These are phyloP conservation scores for Penstemon barbatus DNA, from an alignment of 257 asterid genomes.

Conservation along the genomic window DNA sequence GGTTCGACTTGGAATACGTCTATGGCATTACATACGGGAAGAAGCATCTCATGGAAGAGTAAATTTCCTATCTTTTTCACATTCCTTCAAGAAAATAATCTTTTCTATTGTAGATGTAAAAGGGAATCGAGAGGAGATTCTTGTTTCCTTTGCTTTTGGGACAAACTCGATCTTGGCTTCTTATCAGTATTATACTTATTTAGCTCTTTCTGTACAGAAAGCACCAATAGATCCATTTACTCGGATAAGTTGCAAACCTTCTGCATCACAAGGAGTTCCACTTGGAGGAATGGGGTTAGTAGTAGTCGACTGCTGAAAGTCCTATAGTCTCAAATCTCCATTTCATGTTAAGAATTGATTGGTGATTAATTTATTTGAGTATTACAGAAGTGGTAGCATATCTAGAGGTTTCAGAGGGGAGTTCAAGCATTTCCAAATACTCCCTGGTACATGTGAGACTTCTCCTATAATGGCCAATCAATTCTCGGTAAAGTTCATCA, in stretches of 20 bases:
- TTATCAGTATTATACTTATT: not conserved
- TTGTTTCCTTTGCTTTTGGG: not conserved
- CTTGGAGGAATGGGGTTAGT: constrained; percentile 99
- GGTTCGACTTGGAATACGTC: constrained; percentile 91
- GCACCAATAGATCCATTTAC: constrained; percentile 98
- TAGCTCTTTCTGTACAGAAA: constrained; percentile 52
- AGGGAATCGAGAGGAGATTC: not conserved
- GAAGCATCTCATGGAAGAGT: constrained; percentile 99
- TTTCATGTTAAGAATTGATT: constrained; percentile 16
- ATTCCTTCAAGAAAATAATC: not conserved
- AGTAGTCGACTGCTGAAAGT: constrained; percentile 13
- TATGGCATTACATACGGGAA: constrained; percentile 89
- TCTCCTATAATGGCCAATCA: constrained; percentile 98
- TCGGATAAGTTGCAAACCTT: constrained; percentile 87
- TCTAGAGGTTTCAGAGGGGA: constrained; percentile 99
- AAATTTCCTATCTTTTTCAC: constrained; percentile 34
- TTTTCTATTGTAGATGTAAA: not conserved
- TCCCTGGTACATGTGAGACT: constrained; percentile 93
- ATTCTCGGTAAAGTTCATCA: constrained; percentile 69
- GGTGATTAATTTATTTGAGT: constrained; percentile 23
- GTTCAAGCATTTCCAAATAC: constrained; percentile 86
- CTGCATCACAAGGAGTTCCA: constrained; percentile 97
- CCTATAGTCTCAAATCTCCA: not conserved
- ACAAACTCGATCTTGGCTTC: not conserved
- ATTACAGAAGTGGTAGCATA: constrained; percentile 96